phyloP scores from a whole-genome alignment of 2,329 filamentous ascomycete species.

The Penicillium expansum region DNA sequence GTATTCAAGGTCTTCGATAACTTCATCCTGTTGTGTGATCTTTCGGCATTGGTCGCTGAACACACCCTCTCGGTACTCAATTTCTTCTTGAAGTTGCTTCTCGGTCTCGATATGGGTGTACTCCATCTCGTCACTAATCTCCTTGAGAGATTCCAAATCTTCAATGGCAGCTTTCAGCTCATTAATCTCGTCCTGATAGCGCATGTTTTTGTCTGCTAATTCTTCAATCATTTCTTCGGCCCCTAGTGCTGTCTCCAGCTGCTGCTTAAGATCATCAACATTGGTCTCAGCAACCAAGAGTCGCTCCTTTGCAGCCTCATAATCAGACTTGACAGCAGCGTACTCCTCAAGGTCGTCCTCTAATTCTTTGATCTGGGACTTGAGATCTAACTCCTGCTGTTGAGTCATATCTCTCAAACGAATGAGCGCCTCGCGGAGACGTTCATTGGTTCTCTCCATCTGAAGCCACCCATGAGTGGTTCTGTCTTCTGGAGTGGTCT shows the following conservation, averaged over 20 bases:
- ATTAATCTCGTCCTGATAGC: conserved; percentile 76
- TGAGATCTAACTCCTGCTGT: conserved; percentile 77
- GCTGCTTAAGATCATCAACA: conserved; percentile 82
- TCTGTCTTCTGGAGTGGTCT: conserved; percentile 84
- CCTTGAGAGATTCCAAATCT: conserved; percentile 83
- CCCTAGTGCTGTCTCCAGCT: conserved; percentile 82
- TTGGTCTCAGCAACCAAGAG: conserved; percentile 69
- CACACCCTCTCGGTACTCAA: conserved; percentile 81
- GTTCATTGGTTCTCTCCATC: conserved; percentile 85
- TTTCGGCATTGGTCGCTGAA: conserved; percentile 78
- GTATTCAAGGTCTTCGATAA: conserved; percentile 84
- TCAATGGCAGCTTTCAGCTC: conserved; percentile 78
- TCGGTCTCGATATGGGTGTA: conserved; percentile 89
- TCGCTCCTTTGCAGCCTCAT: conserved; percentile 68
- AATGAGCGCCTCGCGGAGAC: conserved; percentile 79
- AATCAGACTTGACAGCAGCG: conserved; percentile 64
- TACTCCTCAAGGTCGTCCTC: conserved; percentile 71
- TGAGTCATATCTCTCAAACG: conserved; percentile 82
- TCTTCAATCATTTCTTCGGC: conserved; percentile 94
- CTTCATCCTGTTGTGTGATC: conserved; percentile 71
- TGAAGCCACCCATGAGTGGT: conserved; percentile 85
- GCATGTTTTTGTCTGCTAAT: conserved; percentile 81
- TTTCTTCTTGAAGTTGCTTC: conserved; percentile 89
- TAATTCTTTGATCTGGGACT: conserved; percentile 69
- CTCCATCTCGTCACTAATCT: conserved; percentile 92